Evolutionary conservation across 2,329 filamentous ascomycete genomes (phyloP), one percentile per base, ranked within the genome.

Genomic region (Pseudocercospora musae): DNA sequence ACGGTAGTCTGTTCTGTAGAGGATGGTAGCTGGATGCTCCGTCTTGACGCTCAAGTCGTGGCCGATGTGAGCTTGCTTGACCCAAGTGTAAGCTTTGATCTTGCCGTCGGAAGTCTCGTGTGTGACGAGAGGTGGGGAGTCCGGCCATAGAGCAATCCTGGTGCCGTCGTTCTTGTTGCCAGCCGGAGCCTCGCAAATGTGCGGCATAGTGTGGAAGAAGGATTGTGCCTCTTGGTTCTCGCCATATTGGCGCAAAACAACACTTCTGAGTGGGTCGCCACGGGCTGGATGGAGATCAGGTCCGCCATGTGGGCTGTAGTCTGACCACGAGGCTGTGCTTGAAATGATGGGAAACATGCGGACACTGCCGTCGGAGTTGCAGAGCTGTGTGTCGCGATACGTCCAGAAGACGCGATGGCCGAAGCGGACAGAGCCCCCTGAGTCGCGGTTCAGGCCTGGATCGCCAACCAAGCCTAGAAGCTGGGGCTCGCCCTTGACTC

Each of bases 291-390:
- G 57, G 6, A 66, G 50, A 10, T 55, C 57, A n/a, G 64, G 64
- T n/a, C 57, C 55, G 4, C 62, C 64, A 15, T 64, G 21, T n/a
- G 48, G 25, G 20, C 62, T 58, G 13, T 57, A 60, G 29, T 67
- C 63, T 2, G 63, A 61, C 65, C 65, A 67, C n/a, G 53, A 58
- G 13, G 63, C 65, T 11, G 65, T 67, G 56, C 61, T 67, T 13
- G 58, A 58, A 15, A 66, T 66, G 48, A 66, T 66, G 1, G 64
- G 64, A n/a, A 66, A 57, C 52, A 61, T 59, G 20, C 61, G 63
- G 15, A 64, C 57, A 25, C 54, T 60, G 23, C 64, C 64, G 23
- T 66, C 60, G 18, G 50, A 37, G 9, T 62, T 64, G 46, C 59
- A 64, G 1, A 62, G 54, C 18, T 66, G 64, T 3, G 65, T 64